These are phyloP conservation scores for Komagataella kurtzmanii DNA, from an alignment of 805 yeast species.

Conservation along the genomic window DNA sequence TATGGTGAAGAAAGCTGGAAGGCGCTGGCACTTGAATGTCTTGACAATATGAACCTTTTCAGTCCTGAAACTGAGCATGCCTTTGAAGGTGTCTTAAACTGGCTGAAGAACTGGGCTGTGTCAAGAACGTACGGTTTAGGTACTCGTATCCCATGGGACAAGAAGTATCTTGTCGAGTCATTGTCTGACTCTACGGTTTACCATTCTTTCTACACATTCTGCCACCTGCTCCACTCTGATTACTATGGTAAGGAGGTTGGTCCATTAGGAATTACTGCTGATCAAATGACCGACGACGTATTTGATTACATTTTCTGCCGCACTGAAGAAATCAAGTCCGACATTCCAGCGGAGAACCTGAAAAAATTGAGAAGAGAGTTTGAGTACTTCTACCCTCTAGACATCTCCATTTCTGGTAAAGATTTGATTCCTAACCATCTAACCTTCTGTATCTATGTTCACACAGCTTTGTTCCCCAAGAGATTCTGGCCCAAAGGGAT, in stretches of 20 bases:
- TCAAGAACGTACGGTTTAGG: slow-evolving; percentile 96
- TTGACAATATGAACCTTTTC: slow-evolving; percentile 64
- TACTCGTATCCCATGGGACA: slow-evolving; percentile 94
- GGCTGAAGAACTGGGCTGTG: slow-evolving; percentile 98
- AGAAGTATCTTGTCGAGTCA: slow-evolving; percentile 83
- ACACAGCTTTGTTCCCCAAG: slow-evolving; percentile 87
- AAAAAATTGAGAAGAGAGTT: slow-evolving; percentile 80
- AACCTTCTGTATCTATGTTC: slow-evolving; percentile 88
- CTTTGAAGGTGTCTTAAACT: slow-evolving; percentile 85
- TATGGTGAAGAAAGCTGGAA: slow-evolving; percentile 95
- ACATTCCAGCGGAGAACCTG: slow-evolving; percentile 56
- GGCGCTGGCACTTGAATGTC: slow-evolving; percentile 63
- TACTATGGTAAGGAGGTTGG: slow-evolving; percentile 72
- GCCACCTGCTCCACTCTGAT: slow-evolving; percentile 77
- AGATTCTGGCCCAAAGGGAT: slow-evolving; percentile 89
- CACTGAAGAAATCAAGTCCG: slow-evolving; percentile 38
- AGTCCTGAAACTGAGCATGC: slow-evolving; percentile 78
- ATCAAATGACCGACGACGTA: slow-evolving; percentile 84
- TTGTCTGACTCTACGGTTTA: slow-evolving; percentile 92
- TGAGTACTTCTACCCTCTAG: slow-evolving; percentile 93
- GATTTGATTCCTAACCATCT: slow-evolving; percentile 95
- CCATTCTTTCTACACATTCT: slow-evolving; percentile 87
- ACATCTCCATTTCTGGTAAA: slow-evolving; percentile 85
- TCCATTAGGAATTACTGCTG: slow-evolving; percentile 59
- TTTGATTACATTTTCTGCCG: slow-evolving; percentile 84